These are phyloP conservation scores for Penicillium sp. DNA, from an alignment of 2,329 filamentous ascomycete species.

Conservation along the genomic window DNA sequence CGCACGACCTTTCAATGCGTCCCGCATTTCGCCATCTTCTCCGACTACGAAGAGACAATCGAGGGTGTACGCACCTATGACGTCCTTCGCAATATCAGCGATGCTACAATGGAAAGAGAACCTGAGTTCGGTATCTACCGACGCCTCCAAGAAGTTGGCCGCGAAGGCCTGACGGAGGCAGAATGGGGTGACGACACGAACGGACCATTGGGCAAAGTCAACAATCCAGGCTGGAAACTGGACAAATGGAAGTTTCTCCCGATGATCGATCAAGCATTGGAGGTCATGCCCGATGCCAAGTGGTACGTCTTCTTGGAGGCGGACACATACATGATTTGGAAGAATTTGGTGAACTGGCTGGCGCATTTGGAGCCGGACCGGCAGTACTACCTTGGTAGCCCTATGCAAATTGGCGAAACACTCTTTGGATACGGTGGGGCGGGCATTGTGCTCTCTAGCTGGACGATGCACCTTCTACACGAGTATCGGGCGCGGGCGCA, in stretches of 20 bases:
- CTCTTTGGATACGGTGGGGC: slow-evolving; percentile 54
- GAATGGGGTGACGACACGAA: slow-evolving; percentile 33
- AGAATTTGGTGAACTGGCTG: slow-evolving; percentile 54
- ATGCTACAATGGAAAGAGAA: slow-evolving; percentile 17
- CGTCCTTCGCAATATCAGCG: slow-evolving; percentile 27
- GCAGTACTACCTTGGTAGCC: slow-evolving; percentile 54
- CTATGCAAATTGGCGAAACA: slow-evolving; percentile 49
- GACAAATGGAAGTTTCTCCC: slow-evolving; percentile 60
- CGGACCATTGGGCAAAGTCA: slow-evolving; percentile 37
- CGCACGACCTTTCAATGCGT: slow-evolving; percentile 30
- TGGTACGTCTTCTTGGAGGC: slow-evolving; percentile 61
- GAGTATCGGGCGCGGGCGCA: slow-evolving; percentile 39
- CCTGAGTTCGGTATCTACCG: slow-evolving; percentile 53
- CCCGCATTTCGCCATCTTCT: slow-evolving; percentile 31
- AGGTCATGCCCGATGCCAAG: slow-evolving; percentile 46
- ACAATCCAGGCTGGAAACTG: slow-evolving; percentile 51
- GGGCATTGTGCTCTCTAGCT: slow-evolving; percentile 51
- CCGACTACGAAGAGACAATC: slow-evolving; percentile 31
- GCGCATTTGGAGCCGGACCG: slow-evolving; percentile 46
- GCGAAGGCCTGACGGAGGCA: slow-evolving; percentile 36
- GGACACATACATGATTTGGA: slow-evolving; percentile 57
- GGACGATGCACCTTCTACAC: slow-evolving; percentile 44
- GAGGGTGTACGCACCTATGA: slow-evolving; percentile 26
- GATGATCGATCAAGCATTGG: slow-evolving; percentile 50
- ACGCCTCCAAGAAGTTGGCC: slow-evolving; percentile 43